Percentiles rank a stretch among this genome's conserved stretches.
These are phyloP conservation scores for Saccharum hybrid DNA, from an alignment of 202 grass and related monocot genomes.

Conservation along the genomic window DNA sequence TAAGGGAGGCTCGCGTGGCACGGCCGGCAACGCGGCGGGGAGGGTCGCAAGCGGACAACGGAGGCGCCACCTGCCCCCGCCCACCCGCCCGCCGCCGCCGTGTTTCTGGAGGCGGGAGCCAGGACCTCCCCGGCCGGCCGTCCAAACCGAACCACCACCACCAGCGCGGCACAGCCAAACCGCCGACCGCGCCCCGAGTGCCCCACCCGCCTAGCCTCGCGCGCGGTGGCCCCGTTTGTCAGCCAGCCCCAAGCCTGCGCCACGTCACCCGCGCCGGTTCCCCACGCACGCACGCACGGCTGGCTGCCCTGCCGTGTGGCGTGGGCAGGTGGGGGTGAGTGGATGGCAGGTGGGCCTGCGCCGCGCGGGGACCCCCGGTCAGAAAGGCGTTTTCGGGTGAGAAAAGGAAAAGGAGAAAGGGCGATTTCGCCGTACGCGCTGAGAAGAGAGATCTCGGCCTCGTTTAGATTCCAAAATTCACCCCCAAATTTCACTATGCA, in stretches of 20 bases:
- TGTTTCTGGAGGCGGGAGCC: constrained; percentile 41
- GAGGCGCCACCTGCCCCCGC: constrained; percentile 32
- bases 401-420: neutral
- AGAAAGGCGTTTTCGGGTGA: constrained; percentile 29
- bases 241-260: neutral
- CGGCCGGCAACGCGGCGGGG: neutral
- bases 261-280: constrained; percentile 3
- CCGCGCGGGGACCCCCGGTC: neutral
- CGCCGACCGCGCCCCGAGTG: too few relatives aligned
- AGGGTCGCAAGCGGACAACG: constrained; percentile 31
- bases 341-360: neutral
- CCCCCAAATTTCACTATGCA: too few relatives aligned
- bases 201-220: too few relatives aligned
- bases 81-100: constrained; percentile 33
- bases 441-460: neutral
- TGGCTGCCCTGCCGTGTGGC: neutral
- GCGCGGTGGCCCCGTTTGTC: constrained; percentile 16
- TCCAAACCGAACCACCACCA: constrained; percentile 35
- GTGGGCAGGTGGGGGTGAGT: neutral
- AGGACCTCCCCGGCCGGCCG: neutral
- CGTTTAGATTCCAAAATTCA: too few relatives aligned
- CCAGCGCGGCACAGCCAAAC: neutral
- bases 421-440: neutral
- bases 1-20: too few relatives aligned
- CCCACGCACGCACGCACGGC: constrained; percentile 39